Base-by-base conservation (phyloP, 2,329 filamentous ascomycete species). In the Penicillium sclerotigenum region DNA sequence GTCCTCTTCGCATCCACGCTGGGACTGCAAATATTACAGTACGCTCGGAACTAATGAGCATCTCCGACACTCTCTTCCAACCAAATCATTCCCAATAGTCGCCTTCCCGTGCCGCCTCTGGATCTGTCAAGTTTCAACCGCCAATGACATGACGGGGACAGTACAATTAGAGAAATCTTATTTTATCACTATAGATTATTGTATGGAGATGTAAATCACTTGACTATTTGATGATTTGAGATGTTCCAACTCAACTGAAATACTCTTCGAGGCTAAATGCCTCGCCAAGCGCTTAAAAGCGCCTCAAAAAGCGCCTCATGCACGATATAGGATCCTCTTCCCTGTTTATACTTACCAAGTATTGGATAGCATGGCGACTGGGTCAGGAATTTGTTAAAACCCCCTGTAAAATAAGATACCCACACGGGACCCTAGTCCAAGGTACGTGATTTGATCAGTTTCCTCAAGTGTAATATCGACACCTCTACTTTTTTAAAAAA, bases 241-340 rank as follows among this genome's bases (percentile, higher is more conserved):
- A 56, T 56, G 5, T 26, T 24, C n/a, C 13, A 24, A 14, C 4
- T 5, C 16, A 28, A 28, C 46, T 37, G 24, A 8, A 20, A 29
- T 29, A 20, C 48, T n/a, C 8, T n/a, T 26, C 16, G 16, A 14
- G 40, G 16, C 22, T 52, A 47, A 43, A 55, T 52, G n/a, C 36
- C 22, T 46, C 40, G 45, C 58, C 47, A 54, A 45, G 33, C 11
- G 26, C 42, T 38, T 11, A 55, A 59, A 59, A 63, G 54, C 58
- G 61, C 59, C 50, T 65, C 60, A 60, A 55, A 59, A 59, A 63
- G 54, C 58, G 61, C 59, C 50, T 65, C 60, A 60, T 64, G 63
- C 59, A 59, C 16, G 10, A 43, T 60, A 56, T 53, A 56, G 62
- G 54, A 61, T 54, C 53, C 24, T 37, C 48, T 38, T 47, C 45